Conservation (phyloP, 345 rosid species). For the Eutrema heterophyllum region DNA sequence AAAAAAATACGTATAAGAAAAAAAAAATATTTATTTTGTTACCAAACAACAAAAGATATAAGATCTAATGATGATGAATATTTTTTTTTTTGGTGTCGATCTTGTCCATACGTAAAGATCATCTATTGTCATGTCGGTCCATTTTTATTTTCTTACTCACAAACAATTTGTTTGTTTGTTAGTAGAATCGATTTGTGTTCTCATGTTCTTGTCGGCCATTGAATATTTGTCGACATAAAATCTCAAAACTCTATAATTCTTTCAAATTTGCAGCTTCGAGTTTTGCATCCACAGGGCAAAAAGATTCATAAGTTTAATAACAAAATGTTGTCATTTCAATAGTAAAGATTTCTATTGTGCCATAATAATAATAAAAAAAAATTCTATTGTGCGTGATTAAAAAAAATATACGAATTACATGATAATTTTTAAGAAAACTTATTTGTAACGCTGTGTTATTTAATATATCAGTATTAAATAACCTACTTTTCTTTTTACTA, state of each 20-base stretch:
- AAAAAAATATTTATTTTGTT: neutral
- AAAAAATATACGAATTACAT: neutral
- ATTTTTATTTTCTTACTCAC: conserved; percentile 15
- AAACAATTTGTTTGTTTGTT: conserved; percentile 1
- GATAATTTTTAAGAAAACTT: neutral
- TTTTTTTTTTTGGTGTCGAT: neutral
- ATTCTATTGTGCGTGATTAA: neutral
- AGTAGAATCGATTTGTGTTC: conserved; percentile 1
- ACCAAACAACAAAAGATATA: conserved; percentile 1
- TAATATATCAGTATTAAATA: neutral
- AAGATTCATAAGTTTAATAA: conserved; percentile 2
- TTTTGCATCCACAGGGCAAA: conserved; percentile 16
- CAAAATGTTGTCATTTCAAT: conserved; percentile 1
- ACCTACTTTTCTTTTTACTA: conserved; percentile 19
- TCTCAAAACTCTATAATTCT: conserved; percentile 3
- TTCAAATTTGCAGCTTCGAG: conserved; percentile 19
- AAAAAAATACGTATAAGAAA: conserved; percentile 10
- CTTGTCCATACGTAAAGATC: neutral
- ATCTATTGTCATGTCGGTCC: conserved; percentile 26
- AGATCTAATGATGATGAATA: neutral
- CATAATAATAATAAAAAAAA: neutral
- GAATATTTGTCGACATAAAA: conserved; percentile 13
- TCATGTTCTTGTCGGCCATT: conserved; percentile 32
- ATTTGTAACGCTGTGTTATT: neutral
- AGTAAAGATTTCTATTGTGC: neutral